These are phyloP conservation scores for Aureobasidium mangrovei DNA, from an alignment of 2,329 filamentous ascomycete species.

Conservation along the genomic window DNA sequence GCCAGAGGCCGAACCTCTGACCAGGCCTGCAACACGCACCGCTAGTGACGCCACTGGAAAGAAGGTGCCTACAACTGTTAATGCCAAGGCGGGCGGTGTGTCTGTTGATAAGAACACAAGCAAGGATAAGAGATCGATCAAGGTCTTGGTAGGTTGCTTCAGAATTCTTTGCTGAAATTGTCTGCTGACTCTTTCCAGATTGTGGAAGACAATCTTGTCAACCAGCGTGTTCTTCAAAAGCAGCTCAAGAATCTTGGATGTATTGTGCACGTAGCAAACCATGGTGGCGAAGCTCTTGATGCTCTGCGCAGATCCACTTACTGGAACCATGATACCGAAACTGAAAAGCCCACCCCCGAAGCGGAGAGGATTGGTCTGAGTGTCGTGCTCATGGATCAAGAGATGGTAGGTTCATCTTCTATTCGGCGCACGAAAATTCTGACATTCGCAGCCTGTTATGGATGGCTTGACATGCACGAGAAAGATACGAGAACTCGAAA, in stretches of 20 bases:
- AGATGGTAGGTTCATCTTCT: constrained; percentile 43
- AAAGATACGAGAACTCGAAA: constrained; percentile 60
- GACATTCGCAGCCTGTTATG: constrained; percentile 71
- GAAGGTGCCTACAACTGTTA: constrained; percentile 3
- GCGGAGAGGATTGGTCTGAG: constrained; percentile 15
- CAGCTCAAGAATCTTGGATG: constrained; percentile 42
- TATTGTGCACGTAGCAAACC: constrained; percentile 37
- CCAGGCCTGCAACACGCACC: not conserved
- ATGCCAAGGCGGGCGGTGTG: not conserved
- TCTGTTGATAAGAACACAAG: not conserved
- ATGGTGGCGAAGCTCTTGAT: constrained; percentile 41
- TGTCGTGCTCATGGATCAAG: constrained; percentile 67
- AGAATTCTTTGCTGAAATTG: constrained; percentile 21
- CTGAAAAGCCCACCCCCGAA: not conserved
- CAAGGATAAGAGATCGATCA: not conserved
- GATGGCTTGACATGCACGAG: constrained; percentile 67
- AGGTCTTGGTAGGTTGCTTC: constrained; percentile 6
- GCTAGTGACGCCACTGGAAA: constrained; percentile 15
- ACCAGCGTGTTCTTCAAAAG: constrained; percentile 41
- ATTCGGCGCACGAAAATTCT: constrained; percentile 33
- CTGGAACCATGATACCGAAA: constrained; percentile 26
- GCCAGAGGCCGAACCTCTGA: constrained; percentile 15
- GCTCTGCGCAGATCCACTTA: constrained; percentile 35
- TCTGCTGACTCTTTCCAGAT: constrained; percentile 22
- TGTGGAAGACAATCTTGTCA: constrained; percentile 39